Evolutionary conservation across 345 rosid genomes (phyloP).

Genomic region (Salix exigua): DNA sequence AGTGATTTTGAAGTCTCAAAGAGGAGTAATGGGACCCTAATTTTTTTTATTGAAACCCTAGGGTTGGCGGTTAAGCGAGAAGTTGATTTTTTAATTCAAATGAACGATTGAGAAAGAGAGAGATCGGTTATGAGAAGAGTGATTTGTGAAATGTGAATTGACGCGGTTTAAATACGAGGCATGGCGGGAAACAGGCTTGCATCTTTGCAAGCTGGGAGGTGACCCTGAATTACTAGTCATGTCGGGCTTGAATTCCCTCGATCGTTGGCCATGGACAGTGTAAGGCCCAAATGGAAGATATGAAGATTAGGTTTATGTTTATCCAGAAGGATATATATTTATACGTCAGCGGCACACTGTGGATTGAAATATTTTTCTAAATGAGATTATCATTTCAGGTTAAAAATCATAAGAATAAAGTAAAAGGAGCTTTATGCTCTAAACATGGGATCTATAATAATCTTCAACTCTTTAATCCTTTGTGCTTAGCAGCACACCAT

Average conservation of each 20-base stretch:
- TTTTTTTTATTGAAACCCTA: background rate
- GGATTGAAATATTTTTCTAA: too few relatives aligned
- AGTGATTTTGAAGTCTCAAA: background rate
- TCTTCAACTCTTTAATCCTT: too few relatives aligned
- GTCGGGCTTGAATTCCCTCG: background rate
- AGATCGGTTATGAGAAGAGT: background rate
- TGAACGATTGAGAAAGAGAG: background rate
- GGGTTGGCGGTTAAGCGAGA: background rate
- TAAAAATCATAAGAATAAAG: too few relatives aligned
- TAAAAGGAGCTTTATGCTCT: too few relatives aligned
- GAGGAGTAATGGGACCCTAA: constrained; percentile 4
- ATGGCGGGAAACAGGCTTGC: constrained; percentile 2
- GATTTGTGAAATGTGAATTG: background rate
- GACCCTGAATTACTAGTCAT: background rate
- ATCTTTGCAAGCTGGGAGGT: background rate
- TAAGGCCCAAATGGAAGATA: background rate
- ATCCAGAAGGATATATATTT: too few relatives aligned
- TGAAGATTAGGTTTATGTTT: too few relatives aligned
- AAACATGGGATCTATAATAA: too few relatives aligned
- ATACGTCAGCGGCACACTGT: too few relatives aligned
- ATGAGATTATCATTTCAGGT: too few relatives aligned
- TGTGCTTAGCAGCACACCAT: too few relatives aligned
- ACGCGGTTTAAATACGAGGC: background rate
- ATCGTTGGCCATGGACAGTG: background rate
- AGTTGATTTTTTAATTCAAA: constrained; percentile 2